These are phyloP conservation scores for Fusarium veterinarium DNA, from an alignment of 2,329 filamentous ascomycete species.

Conservation along the genomic window DNA sequence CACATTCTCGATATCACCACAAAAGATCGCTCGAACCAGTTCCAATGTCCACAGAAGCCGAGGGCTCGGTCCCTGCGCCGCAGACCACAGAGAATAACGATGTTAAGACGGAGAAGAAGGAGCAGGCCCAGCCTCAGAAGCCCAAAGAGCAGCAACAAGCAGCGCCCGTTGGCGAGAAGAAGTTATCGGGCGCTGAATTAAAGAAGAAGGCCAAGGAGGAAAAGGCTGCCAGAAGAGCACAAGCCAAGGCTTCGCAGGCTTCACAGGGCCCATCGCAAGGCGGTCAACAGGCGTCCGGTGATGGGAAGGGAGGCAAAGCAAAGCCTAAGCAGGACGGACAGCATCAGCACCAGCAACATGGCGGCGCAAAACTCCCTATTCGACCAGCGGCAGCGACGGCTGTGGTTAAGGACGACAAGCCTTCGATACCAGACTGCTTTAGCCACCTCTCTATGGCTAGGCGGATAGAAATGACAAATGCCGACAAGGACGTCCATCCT, in stretches of 20 bases:
- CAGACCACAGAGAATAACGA: conserved; percentile 42
- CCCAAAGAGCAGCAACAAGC: conserved; percentile 40
- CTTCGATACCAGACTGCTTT: conserved; percentile 77
- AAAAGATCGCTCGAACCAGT: conserved; percentile 11
- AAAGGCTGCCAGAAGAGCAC: conserved; percentile 86
- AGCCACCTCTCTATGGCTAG: conserved; percentile 81
- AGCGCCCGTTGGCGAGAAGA: conserved; percentile 56
- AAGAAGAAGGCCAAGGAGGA: conserved; percentile 93
- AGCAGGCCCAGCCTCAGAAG: conserved; percentile 40
- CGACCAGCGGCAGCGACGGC: conserved; percentile 49
- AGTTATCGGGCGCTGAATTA: conserved; percentile 79
- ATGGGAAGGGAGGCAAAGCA: conserved; percentile 60
- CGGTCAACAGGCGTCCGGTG: conserved; percentile 51
- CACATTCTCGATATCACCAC: conserved; percentile 24
- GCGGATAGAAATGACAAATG: conserved; percentile 63
- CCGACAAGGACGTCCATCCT: conserved; percentile 86
- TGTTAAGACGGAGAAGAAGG: conserved; percentile 44
- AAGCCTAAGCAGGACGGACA: conserved; percentile 61
- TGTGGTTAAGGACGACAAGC: conserved; percentile 63
- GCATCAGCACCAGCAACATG: conserved; percentile 42
- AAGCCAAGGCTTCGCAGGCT: conserved; percentile 69
- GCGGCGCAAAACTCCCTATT: conserved; percentile 51
- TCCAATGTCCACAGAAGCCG: conserved; percentile 50
- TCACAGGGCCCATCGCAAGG: conserved; percentile 54
- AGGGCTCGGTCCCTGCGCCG: conserved; percentile 46